Conservation (phyloP, 2,329 filamentous ascomycete genomes). For the Didymella arachidicola region DNA sequence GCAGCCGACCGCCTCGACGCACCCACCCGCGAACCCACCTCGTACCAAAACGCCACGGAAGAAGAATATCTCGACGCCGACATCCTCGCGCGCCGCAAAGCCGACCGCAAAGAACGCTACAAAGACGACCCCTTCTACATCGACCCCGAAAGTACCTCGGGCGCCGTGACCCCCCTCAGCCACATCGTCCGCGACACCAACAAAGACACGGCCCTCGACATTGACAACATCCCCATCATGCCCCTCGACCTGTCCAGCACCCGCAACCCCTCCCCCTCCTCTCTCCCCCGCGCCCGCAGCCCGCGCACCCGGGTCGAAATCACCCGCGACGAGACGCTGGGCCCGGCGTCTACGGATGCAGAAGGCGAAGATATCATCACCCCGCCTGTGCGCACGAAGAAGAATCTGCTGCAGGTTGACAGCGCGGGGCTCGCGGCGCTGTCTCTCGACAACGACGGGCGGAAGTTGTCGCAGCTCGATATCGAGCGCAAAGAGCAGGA, state of each 20-base stretch:
- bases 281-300: constrained; percentile 35
- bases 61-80: constrained; percentile 72
- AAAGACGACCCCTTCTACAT: constrained; percentile 98
- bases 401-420: constrained; percentile 81
- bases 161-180: constrained; percentile 78
- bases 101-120: constrained; percentile 81
- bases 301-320: constrained; percentile 53
- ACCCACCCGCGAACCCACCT: constrained; percentile 46
- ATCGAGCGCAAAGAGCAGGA: constrained; percentile 75
- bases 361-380: constrained; percentile 46
- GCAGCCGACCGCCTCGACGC: constrained; percentile 56
- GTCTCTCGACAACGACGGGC: constrained; percentile 66
- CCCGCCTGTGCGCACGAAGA: constrained; percentile 58
- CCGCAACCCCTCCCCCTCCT: constrained; percentile 24
- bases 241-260: constrained; percentile 75
- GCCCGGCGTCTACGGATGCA: constrained; percentile 42
- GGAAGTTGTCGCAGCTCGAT: constrained; percentile 56
- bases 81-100: constrained; percentile 75
- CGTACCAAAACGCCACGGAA: constrained; percentile 57
- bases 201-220: constrained; percentile 75
- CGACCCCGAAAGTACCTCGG: constrained; percentile 60
- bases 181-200: constrained; percentile 74
- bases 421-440: constrained; percentile 81
- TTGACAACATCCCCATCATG: constrained; percentile 96
- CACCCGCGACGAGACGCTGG: constrained; percentile 58